phyloP scores from a whole-genome alignment of 768 basidiomycete species.

The Termitomyces heimii region DNA sequence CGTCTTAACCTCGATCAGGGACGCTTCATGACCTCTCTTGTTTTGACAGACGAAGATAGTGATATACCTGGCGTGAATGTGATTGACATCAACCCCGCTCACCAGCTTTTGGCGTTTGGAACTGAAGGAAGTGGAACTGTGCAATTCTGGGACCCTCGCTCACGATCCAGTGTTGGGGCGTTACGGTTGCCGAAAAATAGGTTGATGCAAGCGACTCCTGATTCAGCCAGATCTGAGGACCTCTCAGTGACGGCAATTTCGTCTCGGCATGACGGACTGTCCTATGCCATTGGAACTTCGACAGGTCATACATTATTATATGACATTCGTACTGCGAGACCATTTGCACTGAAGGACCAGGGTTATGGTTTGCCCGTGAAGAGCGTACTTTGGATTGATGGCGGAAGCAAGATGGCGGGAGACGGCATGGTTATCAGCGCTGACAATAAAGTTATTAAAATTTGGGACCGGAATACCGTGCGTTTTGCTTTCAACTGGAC shows the following conservation, averaged over 20 bases:
- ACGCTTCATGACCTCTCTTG: slow-evolving; percentile 80
- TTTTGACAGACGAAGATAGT: slow-evolving; percentile 42
- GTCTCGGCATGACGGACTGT: slow-evolving; percentile 83
- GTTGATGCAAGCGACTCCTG: slow-evolving; percentile 35
- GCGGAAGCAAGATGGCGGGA: slow-evolving; percentile 77
- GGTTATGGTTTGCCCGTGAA: slow-evolving; percentile 92
- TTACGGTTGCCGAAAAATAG: slow-evolving; percentile 54
- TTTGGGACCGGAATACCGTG: slow-evolving; percentile 88
- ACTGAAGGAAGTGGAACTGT: slow-evolving; percentile 82
- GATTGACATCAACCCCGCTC: slow-evolving; percentile 89
- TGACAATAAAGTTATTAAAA: slow-evolving; percentile 95
- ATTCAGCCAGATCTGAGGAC: slow-evolving; percentile 19
- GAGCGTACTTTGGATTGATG: slow-evolving; percentile 85
- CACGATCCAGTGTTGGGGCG: slow-evolving; percentile 66
- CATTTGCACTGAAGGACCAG: slow-evolving; percentile 91
- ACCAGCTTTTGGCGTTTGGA: slow-evolving; percentile 87
- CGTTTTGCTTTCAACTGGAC: slow-evolving; percentile 20
- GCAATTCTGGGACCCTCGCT: slow-evolving; percentile 96
- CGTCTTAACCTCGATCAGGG: slow-evolving; percentile 96
- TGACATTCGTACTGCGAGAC: slow-evolving; percentile 80
- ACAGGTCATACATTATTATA: slow-evolving; percentile 94
- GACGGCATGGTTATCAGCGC: slow-evolving; percentile 87
- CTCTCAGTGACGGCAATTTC: slow-evolving; percentile 81
- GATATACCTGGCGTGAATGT: slow-evolving; percentile 82
- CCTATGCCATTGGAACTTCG: slow-evolving; percentile 91